phyloP scores from a whole-genome alignment of 208 protist species.

The Acanthamoeba triangularis region DNA sequence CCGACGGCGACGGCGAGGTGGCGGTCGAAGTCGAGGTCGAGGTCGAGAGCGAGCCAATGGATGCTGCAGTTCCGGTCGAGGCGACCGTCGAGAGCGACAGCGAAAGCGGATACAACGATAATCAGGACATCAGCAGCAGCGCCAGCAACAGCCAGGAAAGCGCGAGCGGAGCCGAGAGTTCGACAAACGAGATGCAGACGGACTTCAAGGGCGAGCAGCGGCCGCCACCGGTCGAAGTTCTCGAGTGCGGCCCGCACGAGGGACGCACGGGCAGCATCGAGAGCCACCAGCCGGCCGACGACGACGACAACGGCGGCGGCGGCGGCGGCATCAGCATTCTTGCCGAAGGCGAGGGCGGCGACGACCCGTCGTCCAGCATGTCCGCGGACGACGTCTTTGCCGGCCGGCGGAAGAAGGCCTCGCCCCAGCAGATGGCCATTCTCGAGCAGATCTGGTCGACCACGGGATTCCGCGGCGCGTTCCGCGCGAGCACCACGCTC shows the following conservation, averaged over 20 bases:
- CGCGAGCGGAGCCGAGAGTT: too few relatives aligned
- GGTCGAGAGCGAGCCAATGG: not conserved
- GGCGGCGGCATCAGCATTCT: not conserved
- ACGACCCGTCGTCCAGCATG: not conserved
- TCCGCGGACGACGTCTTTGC: conserved; percentile 7
- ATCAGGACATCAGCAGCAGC: not conserved
- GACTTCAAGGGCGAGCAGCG: not conserved
- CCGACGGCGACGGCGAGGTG: not conserved
- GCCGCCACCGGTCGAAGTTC: not conserved
- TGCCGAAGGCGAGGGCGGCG: not conserved
- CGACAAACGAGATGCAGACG: not conserved
- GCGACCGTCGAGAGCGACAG: not conserved
- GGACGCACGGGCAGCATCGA: conserved; percentile 45
- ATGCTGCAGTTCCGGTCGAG: not conserved
- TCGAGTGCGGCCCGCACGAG: not conserved
- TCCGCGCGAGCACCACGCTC: conserved; percentile 1
- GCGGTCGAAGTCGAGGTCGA: not conserved
- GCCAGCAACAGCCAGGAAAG: not conserved
- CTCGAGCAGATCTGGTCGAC: conserved; percentile 61
- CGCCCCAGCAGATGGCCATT: conserved; percentile 60
- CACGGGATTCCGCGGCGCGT: not conserved
- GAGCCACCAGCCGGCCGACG: not conserved
- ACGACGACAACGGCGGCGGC: not conserved
- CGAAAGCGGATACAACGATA: not conserved
- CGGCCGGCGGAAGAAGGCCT: conserved; percentile 23